Percentiles rank a stretch among this genome's conserved stretches.
phyloP scores from a whole-genome alignment of 805 yeast genomes.

The Pichia cabralensis region DNA sequence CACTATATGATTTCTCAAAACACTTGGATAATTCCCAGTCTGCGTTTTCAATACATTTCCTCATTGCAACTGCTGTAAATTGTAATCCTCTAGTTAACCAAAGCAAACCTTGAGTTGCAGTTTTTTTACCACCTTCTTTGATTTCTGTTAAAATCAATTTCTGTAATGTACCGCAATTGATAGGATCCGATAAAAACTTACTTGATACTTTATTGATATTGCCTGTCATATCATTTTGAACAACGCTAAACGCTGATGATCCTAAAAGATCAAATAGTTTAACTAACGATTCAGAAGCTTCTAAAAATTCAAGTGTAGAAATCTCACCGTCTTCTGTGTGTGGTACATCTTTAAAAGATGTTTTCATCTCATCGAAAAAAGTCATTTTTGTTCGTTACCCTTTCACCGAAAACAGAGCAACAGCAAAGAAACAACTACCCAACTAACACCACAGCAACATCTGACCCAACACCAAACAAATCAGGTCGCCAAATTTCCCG shows the following conservation, averaged over 20 bases:
- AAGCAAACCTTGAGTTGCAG: conserved; percentile 83
- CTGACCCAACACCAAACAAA: no score
- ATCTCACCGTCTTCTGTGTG: conserved; percentile 52
- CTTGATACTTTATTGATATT: conserved; percentile 69
- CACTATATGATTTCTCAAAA: conserved; percentile 75
- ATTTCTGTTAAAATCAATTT: conserved; percentile 68
- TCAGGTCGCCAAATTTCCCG: no score
- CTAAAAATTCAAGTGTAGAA: conserved; percentile 66
- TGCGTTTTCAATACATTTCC: conserved; percentile 62
- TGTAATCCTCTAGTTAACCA: conserved; percentile 83
- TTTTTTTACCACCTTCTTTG: conserved; percentile 46
- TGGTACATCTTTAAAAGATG: conserved; percentile 68
- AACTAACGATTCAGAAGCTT: conserved; percentile 76
- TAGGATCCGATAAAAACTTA: conserved; percentile 57
- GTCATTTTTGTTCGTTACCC: conserved; percentile 9
- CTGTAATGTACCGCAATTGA: conserved; percentile 57
- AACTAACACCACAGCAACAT: no score
- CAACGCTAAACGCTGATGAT: conserved; percentile 75
- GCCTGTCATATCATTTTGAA: conserved; percentile 82
- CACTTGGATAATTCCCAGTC: conserved; percentile 59
- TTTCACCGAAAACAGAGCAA: no score
- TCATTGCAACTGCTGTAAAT: conserved; percentile 85
- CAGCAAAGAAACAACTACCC: no score
- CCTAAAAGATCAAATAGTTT: conserved; percentile 77
- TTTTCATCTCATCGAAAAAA: conserved; percentile 71